Base-by-base conservation (phyloP, 495 filamentous ascomycete genomes). In the Trichoderma orchidacearum region DNA sequence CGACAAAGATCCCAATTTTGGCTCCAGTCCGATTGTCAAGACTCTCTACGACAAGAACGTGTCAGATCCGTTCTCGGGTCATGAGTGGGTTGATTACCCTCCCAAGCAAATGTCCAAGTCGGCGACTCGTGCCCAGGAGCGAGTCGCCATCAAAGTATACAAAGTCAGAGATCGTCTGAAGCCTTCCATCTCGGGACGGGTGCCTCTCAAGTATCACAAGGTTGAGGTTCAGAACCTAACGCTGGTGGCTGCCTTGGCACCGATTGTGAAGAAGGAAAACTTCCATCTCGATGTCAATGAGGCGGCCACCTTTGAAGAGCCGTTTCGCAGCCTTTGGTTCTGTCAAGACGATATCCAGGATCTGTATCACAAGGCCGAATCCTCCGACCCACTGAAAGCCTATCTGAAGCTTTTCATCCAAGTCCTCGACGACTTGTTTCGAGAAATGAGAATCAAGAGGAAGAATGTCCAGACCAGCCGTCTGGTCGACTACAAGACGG, bases 71-170 rank as follows among this genome's bases (percentile, higher is more conserved):
- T 15, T 36, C 56, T 66, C 54, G 23, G 7, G 13, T 8, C 41
- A 48, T 51, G 59, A 71, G 55, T 73, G 70, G 70, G 65, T 70
- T 31, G 69, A 73, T 52, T 69, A 64, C 51, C 70, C 70, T 15
- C 68, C 67, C 17, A 61, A 61, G 55, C 67, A 70, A 61, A 56
- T 70, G 28, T 66, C 59, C 60, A 66, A 65, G 35, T 65, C 61
- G 55, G 62, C 61, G 3, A 64, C 64, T 50, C 68, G 65, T 52
- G 63, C 63, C 13, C 63, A 74, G 53, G 60, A 65, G 56, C 62
- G 66, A 25, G 68, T 69, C 25, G 70, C 70, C 52, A 68, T 74
- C 59, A 67, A 65, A 54, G 63, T 72, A 29, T 72, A 59, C 68
- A 72, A 71, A 60, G 54, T 67, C 58, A 70, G 68, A 56, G 70